Evolutionary conservation across 2,329 filamentous ascomycete species (phyloP).

Genomic region (Xylariaceae sp.): DNA sequence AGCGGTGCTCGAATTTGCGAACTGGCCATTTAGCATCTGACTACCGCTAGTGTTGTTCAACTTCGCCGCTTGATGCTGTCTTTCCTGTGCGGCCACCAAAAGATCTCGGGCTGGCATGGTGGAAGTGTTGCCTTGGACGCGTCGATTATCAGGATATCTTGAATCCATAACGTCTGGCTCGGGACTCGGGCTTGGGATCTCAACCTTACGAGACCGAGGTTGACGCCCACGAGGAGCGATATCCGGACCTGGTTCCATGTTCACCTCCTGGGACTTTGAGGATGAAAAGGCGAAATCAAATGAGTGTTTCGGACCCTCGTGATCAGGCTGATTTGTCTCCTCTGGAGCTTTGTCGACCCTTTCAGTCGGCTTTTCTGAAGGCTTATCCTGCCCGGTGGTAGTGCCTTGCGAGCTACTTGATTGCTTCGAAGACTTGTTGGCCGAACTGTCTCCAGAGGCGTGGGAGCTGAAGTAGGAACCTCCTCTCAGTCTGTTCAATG

Average conservation of each 20-base stretch:
- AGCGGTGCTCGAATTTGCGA: too few relatives aligned
- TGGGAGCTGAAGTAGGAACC: constrained; percentile 32
- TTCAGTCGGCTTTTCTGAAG: not conserved
- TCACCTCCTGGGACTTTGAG: constrained; percentile 16
- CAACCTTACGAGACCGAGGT: constrained; percentile 17
- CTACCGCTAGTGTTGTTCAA: constrained; percentile 4
- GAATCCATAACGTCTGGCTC: constrained; percentile 15
- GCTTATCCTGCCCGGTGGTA: constrained; percentile 1
- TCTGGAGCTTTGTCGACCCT: constrained; percentile 6
- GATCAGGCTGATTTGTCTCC: constrained; percentile 5
- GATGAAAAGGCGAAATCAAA: constrained; percentile 24
- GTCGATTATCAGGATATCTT: constrained; percentile 19
- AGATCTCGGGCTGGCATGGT: constrained; percentile 20
- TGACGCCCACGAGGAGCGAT: constrained; percentile 19
- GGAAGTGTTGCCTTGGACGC: constrained; percentile 15
- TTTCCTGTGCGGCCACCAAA: constrained; percentile 23
- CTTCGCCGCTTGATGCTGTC: constrained; percentile 17
- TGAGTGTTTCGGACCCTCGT: constrained; percentile 15
- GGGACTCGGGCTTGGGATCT: constrained; percentile 10
- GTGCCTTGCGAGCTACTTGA: constrained; percentile 19
- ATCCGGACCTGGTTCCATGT: constrained; percentile 23
- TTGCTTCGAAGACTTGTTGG: constrained; percentile 13
- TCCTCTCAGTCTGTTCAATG: constrained; percentile 29
- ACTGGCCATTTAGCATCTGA: not conserved
- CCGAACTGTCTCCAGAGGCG: constrained; percentile 16